phyloP scores from a whole-genome alignment of 2,329 filamentous ascomycete species.

The Arthroderma sp. region DNA sequence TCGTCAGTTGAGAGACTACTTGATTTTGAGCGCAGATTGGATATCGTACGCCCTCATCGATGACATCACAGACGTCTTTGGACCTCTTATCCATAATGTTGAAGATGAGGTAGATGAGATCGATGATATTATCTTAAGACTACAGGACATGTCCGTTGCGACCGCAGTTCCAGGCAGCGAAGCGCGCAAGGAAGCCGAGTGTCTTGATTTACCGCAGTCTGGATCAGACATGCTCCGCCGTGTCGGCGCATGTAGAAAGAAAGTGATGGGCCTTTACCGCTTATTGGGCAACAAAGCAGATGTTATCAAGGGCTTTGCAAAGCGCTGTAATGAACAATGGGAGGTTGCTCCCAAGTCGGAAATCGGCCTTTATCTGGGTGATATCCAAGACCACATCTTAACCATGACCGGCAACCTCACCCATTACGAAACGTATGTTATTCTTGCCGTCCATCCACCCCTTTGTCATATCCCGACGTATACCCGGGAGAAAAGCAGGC shows the following conservation, averaged over 20 bases:
- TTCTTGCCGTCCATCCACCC: neutral
- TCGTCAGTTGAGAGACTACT: conserved; percentile 83
- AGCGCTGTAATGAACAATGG: conserved; percentile 96
- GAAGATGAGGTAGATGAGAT: conserved; percentile 97
- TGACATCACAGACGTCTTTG: conserved; percentile 94
- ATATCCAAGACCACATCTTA: conserved; percentile 98
- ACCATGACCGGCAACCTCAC: conserved; percentile 95
- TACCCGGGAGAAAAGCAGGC: too few relatives aligned
- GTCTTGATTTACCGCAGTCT: conserved; percentile 34
- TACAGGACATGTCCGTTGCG: conserved; percentile 50
- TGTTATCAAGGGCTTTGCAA: conserved; percentile 97
- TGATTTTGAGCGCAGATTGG: conserved; percentile 90
- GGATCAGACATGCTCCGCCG: conserved; percentile 76
- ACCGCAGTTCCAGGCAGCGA: neutral
- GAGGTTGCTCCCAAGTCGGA: conserved; percentile 88
- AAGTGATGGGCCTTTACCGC: conserved; percentile 90
- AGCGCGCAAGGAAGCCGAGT: conserved; percentile 17
- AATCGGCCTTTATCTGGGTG: conserved; percentile 92
- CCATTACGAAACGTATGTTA: conserved; percentile 82
- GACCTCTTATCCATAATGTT: conserved; percentile 79
- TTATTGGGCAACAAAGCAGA: conserved; percentile 94
- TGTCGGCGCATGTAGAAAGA: conserved; percentile 88
- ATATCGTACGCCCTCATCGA: conserved; percentile 97
- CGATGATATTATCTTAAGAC: conserved; percentile 73
- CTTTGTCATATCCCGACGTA: conserved; percentile 6